Conservation (phyloP, 805 yeast species). For the Saccharomyces mikatae region DNA sequence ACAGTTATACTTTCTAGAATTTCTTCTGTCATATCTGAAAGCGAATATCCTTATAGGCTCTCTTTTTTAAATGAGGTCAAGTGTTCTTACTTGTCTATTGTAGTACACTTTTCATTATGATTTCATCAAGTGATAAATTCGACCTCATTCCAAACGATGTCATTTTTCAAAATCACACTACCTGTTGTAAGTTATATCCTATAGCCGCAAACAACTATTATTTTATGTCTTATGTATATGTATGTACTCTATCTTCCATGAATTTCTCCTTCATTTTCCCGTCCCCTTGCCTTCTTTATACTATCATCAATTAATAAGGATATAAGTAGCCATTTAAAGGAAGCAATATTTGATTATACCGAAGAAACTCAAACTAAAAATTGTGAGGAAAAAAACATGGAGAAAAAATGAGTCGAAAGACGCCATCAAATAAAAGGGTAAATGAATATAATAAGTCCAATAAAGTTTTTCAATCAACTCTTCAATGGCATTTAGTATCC, state of each 20-base stretch:
- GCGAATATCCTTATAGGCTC: not conserved
- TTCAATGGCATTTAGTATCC: constrained; percentile 19
- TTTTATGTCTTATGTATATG: not conserved
- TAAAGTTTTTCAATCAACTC: constrained; percentile 29
- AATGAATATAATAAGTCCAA: constrained; percentile 39
- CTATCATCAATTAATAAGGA: not conserved
- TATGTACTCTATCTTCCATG: not conserved
- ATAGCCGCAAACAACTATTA: not conserved
- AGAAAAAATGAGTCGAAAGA: constrained; percentile 35
- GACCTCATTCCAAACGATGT: not conserved
- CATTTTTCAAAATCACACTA: not conserved
- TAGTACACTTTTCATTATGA: not conserved
- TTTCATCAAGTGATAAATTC: not conserved
- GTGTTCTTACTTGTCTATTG: not conserved
- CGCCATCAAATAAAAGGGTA: constrained; percentile 39
- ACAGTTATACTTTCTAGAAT: constrained; percentile 11
- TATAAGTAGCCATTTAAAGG: constrained; percentile 6
- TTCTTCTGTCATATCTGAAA: constrained; percentile 5
- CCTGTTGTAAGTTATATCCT: not conserved
- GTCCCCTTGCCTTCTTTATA: not conserved
- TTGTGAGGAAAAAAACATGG: constrained; percentile 32
- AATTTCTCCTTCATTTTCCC: not conserved
- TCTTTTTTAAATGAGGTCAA: not conserved
- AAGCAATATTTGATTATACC: constrained; percentile 31
- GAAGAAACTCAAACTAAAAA: constrained; percentile 33